phyloP scores from a whole-genome alignment of 257 asterid species.

The Primulina huaijiensis region DNA sequence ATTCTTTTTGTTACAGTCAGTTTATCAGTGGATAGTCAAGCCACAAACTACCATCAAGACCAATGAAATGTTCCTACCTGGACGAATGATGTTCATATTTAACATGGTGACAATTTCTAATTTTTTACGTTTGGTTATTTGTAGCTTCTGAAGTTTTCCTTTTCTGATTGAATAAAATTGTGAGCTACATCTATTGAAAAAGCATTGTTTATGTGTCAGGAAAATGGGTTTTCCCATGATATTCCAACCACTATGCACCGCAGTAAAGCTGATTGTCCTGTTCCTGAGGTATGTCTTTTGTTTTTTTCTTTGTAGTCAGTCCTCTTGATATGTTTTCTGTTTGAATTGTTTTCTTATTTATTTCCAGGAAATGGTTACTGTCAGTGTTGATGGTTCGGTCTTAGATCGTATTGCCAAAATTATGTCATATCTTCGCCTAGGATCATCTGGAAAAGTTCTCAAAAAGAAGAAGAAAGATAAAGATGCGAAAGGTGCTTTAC shows the following conservation, averaged over 20 bases:
- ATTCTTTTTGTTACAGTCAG: slow-evolving; percentile 52
- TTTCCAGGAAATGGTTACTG: slow-evolving; percentile 95
- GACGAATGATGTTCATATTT: slow-evolving; percentile 90
- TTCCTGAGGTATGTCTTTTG: slow-evolving; percentile 67
- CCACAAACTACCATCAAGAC: slow-evolving; percentile 83
- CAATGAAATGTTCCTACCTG: slow-evolving; percentile 99
- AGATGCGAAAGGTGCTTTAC: slow-evolving; percentile 67
- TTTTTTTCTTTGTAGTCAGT: background rate
- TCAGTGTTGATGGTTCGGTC: slow-evolving; percentile 93
- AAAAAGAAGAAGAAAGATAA: slow-evolving; percentile 97
- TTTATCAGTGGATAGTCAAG: slow-evolving; percentile 90
- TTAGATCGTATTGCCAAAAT: slow-evolving; percentile 93
- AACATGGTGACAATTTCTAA: slow-evolving; percentile 57
- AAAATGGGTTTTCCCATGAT: slow-evolving; percentile 77
- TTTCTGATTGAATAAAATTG: slow-evolving; percentile 18
- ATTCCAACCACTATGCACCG: slow-evolving; percentile 96
- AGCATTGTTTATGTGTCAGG: slow-evolving; percentile 47
- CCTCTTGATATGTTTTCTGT: slow-evolving; percentile 14
- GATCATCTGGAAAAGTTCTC: slow-evolving; percentile 97
- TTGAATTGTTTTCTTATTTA: slow-evolving; percentile 15
- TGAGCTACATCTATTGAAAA: slow-evolving; percentile 13
- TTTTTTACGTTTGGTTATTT: slow-evolving; percentile 11
- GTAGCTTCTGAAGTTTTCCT: slow-evolving; percentile 17
- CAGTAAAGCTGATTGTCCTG: slow-evolving; percentile 98
- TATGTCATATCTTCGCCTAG: slow-evolving; percentile 98